These are phyloP conservation scores for Metrosideros polymorpha DNA, from an alignment of 441 rosid species.

Conservation along the genomic window DNA sequence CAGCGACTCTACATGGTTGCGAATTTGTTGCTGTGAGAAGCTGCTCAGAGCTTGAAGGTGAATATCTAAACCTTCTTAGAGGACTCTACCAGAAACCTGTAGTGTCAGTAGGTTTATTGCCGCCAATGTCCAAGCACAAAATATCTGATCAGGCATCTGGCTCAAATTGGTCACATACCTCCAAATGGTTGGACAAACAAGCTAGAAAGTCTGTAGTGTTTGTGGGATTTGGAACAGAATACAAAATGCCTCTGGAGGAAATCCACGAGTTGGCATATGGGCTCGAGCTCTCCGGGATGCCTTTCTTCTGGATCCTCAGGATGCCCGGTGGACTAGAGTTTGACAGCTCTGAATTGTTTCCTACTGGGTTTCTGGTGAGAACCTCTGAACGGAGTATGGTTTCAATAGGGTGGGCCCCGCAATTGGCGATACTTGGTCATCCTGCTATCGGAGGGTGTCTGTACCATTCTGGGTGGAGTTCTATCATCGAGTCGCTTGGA, in stretches of 20 bases:
- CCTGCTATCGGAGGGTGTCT: slow-evolving; percentile 15
- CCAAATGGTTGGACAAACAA: slow-evolving; percentile 9
- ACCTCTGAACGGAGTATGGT: slow-evolving; percentile 3
- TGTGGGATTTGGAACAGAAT: slow-evolving; percentile 17
- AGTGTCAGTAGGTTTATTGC: slow-evolving; percentile 1
- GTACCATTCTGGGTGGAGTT: slow-evolving; percentile 14
- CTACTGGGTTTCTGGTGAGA: slow-evolving; percentile 2
- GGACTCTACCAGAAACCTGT: slow-evolving; percentile 7
- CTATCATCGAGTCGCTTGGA: slow-evolving; percentile 10
- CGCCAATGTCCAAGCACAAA: neutral
- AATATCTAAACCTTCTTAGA: neutral
- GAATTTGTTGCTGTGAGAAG: slow-evolving; percentile 19
- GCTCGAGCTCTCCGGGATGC: slow-evolving; percentile 6
- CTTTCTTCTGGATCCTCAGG: slow-evolving; percentile 12
- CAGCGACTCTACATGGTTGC: slow-evolving; percentile 6
- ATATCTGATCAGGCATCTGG: neutral
- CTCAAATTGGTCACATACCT: slow-evolving; percentile 1
- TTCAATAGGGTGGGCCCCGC: slow-evolving; percentile 9
- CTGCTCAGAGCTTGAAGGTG: slow-evolving; percentile 13
- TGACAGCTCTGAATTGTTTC: slow-evolving; percentile 4
- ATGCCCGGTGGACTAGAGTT: neutral
- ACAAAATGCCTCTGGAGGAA: slow-evolving; percentile 9
- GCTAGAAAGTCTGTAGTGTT: slow-evolving; percentile 8
- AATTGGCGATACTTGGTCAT: slow-evolving; percentile 9
- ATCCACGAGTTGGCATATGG: slow-evolving; percentile 15